Evolutionary conservation across 2,329 filamentous ascomycete species (phyloP).

Genomic region (Monilinia laxa): DNA sequence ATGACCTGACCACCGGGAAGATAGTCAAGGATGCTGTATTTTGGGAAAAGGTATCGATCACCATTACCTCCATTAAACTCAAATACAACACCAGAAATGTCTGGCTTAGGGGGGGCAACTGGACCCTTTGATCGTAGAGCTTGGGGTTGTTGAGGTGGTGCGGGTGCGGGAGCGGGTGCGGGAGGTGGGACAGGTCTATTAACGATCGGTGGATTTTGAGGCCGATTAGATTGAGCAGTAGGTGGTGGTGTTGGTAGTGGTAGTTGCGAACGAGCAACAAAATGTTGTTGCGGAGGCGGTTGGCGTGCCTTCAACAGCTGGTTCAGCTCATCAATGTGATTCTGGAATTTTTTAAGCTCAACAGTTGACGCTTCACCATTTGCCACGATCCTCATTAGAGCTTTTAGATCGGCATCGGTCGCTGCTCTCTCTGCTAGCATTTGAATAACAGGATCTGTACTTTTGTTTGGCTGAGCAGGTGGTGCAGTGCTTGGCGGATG

Average conservation of each 20-base stretch:
- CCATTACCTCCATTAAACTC: conserved; percentile 67
- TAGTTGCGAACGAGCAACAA: conserved; percentile 31
- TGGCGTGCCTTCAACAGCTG: conserved; percentile 62
- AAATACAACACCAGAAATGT: conserved; percentile 65
- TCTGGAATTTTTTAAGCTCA: conserved; percentile 74
- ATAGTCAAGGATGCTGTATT: conserved; percentile 73
- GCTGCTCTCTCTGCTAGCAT: conserved; percentile 74
- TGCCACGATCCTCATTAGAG: conserved; percentile 81
- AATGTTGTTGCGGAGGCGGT: conserved; percentile 45
- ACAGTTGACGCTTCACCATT: conserved; percentile 69
- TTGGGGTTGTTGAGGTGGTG: conserved; percentile 46
- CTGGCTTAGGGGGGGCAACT: conserved; percentile 54
- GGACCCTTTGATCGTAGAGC: conserved; percentile 61
- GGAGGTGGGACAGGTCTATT: conserved; percentile 24
- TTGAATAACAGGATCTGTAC: conserved; percentile 76
- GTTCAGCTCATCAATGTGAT: conserved; percentile 76
- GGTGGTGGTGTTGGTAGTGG: conserved; percentile 22
- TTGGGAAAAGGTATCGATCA: conserved; percentile 77
- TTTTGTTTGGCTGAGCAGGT: conserved; percentile 37
- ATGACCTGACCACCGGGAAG: conserved; percentile 61
- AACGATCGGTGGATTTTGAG: conserved; percentile 25
- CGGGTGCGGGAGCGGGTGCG: conserved; percentile 33
- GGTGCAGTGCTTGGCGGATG: conserved; percentile 19
- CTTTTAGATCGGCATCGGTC: conserved; percentile 68
- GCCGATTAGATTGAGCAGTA: conserved; percentile 24